phyloP scores from a whole-genome alignment of 257 asterid genomes.

The Solanum tarapatanum region DNA sequence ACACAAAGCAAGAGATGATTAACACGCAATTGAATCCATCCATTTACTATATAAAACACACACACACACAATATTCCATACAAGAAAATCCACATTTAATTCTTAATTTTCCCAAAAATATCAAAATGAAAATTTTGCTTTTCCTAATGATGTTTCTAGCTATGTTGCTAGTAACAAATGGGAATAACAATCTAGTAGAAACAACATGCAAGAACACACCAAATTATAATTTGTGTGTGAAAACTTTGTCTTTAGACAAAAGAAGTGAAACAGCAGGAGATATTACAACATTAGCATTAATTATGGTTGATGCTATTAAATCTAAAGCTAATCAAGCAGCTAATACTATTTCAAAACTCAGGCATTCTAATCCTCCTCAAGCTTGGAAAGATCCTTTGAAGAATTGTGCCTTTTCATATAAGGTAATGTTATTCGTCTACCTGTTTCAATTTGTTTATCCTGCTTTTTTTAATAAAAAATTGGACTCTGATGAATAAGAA shows the following conservation, averaged over 20 bases:
- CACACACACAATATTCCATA: neutral
- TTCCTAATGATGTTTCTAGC: neutral
- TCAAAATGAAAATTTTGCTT: neutral
- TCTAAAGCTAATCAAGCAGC: neutral
- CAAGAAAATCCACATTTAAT: neutral
- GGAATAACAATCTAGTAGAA: constrained; percentile 12
- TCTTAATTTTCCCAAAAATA: neutral
- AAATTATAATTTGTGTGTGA: constrained; percentile 43
- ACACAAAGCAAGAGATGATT: neutral
- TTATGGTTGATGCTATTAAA: constrained; percentile 14
- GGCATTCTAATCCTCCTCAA: neutral
- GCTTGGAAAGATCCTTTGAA: neutral
- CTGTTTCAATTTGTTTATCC: too few relatives aligned
- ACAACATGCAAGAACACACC: constrained; percentile 44
- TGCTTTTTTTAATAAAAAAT: too few relatives aligned
- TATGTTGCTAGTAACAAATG: neutral
- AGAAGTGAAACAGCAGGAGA: constrained; percentile 15
- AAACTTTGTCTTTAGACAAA: constrained; percentile 21
- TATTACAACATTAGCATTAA: constrained; percentile 9
- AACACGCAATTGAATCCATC: neutral
- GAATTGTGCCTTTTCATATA: neutral
- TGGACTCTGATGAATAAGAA: neutral
- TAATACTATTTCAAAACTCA: neutral
- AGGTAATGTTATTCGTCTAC: neutral
- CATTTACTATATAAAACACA: neutral